phyloP scores from a whole-genome alignment of 1,284 basidiomycete species.

The Testicularia cyperi region DNA sequence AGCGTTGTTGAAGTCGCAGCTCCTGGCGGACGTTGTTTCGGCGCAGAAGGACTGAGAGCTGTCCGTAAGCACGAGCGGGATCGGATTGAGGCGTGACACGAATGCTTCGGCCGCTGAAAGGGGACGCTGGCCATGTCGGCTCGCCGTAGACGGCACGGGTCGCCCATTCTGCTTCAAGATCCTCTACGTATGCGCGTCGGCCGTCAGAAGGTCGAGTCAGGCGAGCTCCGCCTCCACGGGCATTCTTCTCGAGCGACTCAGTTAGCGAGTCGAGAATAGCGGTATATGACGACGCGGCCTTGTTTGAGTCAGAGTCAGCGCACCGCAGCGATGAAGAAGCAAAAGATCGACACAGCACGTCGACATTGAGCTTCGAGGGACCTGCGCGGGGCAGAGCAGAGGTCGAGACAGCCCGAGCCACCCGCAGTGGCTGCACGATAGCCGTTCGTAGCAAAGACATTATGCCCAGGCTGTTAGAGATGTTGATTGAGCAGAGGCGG shows the following conservation, averaged over 20 bases:
- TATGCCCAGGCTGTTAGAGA: neutral
- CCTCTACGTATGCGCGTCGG: constrained; percentile 19
- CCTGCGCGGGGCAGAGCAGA: constrained; percentile 1
- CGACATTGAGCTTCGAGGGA: constrained; percentile 7
- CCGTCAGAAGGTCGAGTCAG: constrained; percentile 18
- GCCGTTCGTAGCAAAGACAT: constrained; percentile 14
- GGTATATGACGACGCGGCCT: constrained; percentile 18
- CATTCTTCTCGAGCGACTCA: constrained; percentile 17
- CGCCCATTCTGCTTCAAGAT: constrained; percentile 33
- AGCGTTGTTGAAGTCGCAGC: constrained; percentile 48
- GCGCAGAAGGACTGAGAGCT: constrained; percentile 26
- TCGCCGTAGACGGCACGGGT: constrained; percentile 24
- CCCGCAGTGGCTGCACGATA: constrained; percentile 10
- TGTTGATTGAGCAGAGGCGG: no score
- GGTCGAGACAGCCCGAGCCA: constrained; percentile 1
- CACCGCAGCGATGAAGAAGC: constrained; percentile 16
- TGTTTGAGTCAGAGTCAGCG: constrained; percentile 3
- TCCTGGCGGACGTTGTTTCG: constrained; percentile 53
- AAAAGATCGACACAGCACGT: constrained; percentile 24
- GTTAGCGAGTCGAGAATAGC: constrained; percentile 29
- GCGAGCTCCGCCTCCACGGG: constrained; percentile 2
- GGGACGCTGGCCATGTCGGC: constrained; percentile 25
- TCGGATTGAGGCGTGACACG: constrained; percentile 19
- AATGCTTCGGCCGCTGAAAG: constrained; percentile 28
- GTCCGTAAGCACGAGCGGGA: constrained; percentile 23